These are phyloP conservation scores for Debaryomyces tyrocola DNA, from an alignment of 805 yeast genomes.

Conservation along the genomic window DNA sequence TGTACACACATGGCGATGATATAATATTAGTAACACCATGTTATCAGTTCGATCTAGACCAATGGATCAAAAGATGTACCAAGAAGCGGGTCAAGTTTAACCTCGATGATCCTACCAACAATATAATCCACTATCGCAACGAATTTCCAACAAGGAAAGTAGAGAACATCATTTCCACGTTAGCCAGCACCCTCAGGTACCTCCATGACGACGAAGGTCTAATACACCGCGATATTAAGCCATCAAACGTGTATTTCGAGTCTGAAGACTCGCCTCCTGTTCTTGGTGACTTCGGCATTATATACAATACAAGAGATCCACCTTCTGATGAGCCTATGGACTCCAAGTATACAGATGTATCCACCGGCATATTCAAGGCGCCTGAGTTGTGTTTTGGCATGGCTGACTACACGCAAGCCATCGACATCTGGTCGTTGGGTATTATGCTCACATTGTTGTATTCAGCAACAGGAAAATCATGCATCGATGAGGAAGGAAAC, in stretches of 20 bases:
- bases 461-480: conserved; percentile 27
- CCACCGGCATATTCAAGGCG: conserved; percentile 68
- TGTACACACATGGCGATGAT: conserved; percentile 30
- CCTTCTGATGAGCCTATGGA: conserved; percentile 40
- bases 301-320: conserved; percentile 21
- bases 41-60: conserved; percentile 26
- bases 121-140: conserved; percentile 9
- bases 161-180: conserved; percentile 12
- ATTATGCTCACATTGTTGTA: conserved; percentile 57
- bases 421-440: conserved; percentile 77
- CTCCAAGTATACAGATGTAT: conserved; percentile 53
- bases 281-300: conserved; percentile 67
- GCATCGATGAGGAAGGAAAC: conserved; percentile 42
- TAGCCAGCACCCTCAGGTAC: conserved; percentile 24
- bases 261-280: conserved; percentile 25
- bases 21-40: conserved; percentile 31
- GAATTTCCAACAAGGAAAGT: conserved; percentile 12
- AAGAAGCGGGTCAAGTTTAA: conserved; percentile 23
- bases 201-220: conserved; percentile 31
- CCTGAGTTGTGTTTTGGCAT: conserved; percentile 71
- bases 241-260: conserved; percentile 32
- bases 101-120: conserved; percentile 20
- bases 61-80: conserved; percentile 18
- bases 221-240: conserved; percentile 45
- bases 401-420: conserved; percentile 48